phyloP scores from a whole-genome alignment of 208 protist genomes.

The Polymyxa betae region DNA sequence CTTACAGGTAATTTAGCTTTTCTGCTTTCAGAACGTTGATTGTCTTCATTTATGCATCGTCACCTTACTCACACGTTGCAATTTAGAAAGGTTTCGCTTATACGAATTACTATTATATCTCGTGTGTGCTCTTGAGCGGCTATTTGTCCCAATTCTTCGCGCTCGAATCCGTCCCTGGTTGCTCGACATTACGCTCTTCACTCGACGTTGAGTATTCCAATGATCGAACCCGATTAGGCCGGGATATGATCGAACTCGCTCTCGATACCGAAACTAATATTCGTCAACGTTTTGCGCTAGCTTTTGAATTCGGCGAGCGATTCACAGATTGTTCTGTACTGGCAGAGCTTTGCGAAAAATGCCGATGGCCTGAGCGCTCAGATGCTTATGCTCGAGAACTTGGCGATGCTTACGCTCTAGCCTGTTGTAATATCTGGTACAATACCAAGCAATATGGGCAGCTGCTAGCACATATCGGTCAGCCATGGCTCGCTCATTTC shows the following conservation, averaged over 20 bases:
- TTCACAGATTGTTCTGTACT: slow-evolving; percentile 4
- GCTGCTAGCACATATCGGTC: neutral
- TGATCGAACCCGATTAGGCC: neutral
- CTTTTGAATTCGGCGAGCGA: slow-evolving; percentile 12
- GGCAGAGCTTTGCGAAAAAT: slow-evolving; percentile 5
- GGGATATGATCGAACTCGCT: neutral
- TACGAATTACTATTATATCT: neutral
- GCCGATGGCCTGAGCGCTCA: neutral
- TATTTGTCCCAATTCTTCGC: neutral
- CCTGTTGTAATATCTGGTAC: neutral
- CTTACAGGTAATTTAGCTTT: neutral
- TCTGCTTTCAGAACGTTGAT: neutral
- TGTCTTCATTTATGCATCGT: neutral
- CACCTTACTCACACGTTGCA: no score
- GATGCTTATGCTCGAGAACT: slow-evolving; percentile 13
- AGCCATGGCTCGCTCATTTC: neutral
- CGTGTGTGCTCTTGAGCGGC: neutral
- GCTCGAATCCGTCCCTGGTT: neutral
- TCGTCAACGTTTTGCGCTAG: slow-evolving; percentile 13
- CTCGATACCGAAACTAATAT: neutral
- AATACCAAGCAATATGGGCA: neutral
- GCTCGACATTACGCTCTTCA: neutral
- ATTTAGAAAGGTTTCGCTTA: neutral
- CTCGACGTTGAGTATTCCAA: neutral
- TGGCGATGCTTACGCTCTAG: neutral